Conservation (phyloP, 345 rosid species). For the Populus nigra region DNA sequence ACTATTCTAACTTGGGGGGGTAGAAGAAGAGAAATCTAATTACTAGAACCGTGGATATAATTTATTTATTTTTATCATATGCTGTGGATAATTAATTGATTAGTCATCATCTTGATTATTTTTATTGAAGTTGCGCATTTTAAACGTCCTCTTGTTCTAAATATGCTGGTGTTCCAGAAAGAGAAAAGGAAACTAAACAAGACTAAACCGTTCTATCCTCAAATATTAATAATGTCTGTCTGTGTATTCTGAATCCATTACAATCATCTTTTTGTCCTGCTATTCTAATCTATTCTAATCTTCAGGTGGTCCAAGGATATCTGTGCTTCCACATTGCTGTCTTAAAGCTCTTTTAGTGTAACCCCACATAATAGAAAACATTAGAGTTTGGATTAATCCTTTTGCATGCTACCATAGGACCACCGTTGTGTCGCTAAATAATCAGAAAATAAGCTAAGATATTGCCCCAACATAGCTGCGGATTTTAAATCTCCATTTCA, state of each 20-base stretch:
- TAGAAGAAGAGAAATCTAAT: no score
- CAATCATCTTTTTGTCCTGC: background rate
- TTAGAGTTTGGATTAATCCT: background rate
- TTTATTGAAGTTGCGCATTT: background rate
- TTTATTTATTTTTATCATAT: no score
- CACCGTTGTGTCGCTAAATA: no score
- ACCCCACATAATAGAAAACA: background rate
- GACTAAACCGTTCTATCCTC: background rate
- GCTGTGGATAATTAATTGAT: background rate
- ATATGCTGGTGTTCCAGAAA: background rate
- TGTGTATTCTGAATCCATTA: background rate
- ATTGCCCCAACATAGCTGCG: no score
- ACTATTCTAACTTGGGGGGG: background rate
- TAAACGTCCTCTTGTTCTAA: background rate
- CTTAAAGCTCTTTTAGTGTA: background rate
- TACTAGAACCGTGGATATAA: no score
- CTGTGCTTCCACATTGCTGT: background rate
- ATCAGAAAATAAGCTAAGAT: no score
- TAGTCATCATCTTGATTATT: background rate
- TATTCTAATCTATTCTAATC: background rate
- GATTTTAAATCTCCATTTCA: background rate
- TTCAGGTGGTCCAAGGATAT: background rate
- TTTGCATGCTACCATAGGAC: background rate
- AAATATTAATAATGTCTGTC: background rate
- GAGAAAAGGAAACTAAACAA: background rate